These are phyloP conservation scores for Zancudomyces culisetae DNA, from an alignment of 371 early-diverging fungal species.

Conservation along the genomic window DNA sequence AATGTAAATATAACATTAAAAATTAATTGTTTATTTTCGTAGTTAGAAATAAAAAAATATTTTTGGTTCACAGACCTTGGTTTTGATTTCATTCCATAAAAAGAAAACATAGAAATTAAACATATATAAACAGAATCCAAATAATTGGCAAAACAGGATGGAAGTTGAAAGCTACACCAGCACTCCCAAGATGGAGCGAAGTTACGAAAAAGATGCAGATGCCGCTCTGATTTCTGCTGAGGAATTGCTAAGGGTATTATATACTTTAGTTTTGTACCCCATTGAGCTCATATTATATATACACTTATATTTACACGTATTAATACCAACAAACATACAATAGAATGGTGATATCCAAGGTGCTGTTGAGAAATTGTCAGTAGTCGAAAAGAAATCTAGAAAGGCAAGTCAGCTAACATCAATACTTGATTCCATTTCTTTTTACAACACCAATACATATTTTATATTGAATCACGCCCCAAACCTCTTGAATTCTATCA, in stretches of 20 bases:
- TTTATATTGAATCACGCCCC: too few relatives aligned
- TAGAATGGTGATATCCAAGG: constrained; percentile 52
- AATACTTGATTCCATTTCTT: not conserved
- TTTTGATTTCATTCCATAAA: too few relatives aligned
- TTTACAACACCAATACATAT: too few relatives aligned
- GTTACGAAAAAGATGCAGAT: not conserved
- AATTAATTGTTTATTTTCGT: too few relatives aligned
- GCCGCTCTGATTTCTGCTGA: not conserved
- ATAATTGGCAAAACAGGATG: too few relatives aligned
- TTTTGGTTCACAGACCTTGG: too few relatives aligned
- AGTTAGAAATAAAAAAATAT: too few relatives aligned
- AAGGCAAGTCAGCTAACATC: constrained; percentile 48
- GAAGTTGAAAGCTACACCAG: not conserved
- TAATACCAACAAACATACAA: constrained; percentile 4
- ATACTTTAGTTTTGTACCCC: not conserved
- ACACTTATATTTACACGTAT: not conserved
- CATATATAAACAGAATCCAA: too few relatives aligned
- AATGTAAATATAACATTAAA: too few relatives aligned
- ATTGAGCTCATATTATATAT: too few relatives aligned
- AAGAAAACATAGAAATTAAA: too few relatives aligned
- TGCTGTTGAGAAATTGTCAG: constrained; percentile 62
- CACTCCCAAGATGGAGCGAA: constrained; percentile 3
- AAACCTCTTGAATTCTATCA: too few relatives aligned
- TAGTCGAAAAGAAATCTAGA: constrained; percentile 77
- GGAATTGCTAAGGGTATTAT: not conserved